Base-by-base conservation (phyloP, 208 protist species). In the Blastocrithidia nonstop region DNA sequence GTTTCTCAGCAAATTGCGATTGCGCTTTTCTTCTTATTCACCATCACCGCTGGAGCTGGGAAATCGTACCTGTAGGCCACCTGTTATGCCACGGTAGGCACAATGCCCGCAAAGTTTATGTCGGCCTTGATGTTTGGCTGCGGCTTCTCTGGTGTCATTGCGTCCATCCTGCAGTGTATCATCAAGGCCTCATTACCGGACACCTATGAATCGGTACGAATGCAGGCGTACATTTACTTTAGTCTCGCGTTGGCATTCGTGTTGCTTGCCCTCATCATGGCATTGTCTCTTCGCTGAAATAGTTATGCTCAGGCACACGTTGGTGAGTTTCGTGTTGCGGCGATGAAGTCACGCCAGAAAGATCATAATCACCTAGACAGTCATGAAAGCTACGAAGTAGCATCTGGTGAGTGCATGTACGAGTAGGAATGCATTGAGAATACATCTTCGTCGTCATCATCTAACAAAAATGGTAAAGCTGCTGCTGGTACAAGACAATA, bases 81-180 rank as follows among this genome's bases (percentile, higher is more conserved):
- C 20, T 71, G 73, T 44, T 95, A 94, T 60, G 81, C 71, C 6
- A 35, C 93, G 26, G 85, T 75, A 0, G 67, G 67, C 24, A 65
- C 56, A 6, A 79, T 94, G 65, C 73, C 74, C 33, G 44, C 66
- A 3, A 72, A 79, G 52, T 93, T 89, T 47, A 91, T 82, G 66
- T 73, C 78, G 15, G 77, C 75, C 8, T 47, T 89, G 26, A 93
- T 95, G 84, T 73, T 79, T 57, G 88, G 88, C 47, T 82, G 69
- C 32, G 73, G 71, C 39, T 68, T 78, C 50, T 81, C 71, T 7
- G 83, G 83, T 19, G 61, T 85, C 5, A 66, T 78, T 20, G 33
- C 71, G 15, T 81, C 73, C 0, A 42, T 66, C 43, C 54, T 92
- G 50, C 78, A 85, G 64, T 81, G 83, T 55, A 80, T 92, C 55